Evolutionary conservation across 129 eudicot species (phyloP).

Genomic region (Saposhnikovia divaricata): DNA sequence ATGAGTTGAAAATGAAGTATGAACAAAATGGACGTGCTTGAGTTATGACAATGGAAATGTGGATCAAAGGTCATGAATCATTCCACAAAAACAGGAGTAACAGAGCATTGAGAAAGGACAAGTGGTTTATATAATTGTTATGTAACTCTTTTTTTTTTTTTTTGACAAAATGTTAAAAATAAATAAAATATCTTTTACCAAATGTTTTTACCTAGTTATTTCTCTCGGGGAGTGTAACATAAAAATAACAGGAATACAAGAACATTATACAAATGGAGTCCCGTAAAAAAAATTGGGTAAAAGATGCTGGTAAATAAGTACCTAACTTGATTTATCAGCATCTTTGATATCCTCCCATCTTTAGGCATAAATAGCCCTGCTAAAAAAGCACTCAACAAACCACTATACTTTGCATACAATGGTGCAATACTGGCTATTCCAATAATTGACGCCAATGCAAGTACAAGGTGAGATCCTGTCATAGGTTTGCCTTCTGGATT

Average conservation of each 20-base stretch:
- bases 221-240: too few species aligned
- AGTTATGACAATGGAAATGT: background rate
- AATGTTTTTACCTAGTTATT: too few species aligned
- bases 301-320: constrained; percentile 56
- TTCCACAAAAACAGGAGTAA: background rate
- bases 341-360: constrained; percentile 65
- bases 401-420: constrained; percentile 28
- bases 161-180: too few species aligned
- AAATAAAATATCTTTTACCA: too few species aligned
- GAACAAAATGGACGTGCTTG: background rate
- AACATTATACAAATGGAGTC: too few species aligned
- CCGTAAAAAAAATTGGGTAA: constrained; percentile 45
- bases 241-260: too few species aligned
- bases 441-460: constrained; percentile 54
- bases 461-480: constrained; percentile 75
- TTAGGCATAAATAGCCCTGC: constrained; percentile 81
- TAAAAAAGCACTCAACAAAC: constrained; percentile 59
- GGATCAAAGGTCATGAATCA: background rate
- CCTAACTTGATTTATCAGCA: constrained; percentile 58
- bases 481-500: constrained; percentile 82
- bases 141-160: too few species aligned
- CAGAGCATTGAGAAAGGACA: background rate
- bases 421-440: constrained; percentile 54
- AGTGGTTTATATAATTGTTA: background rate
- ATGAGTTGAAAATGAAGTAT: background rate